Base-by-base conservation (phyloP, 345 rosid genomes). In the Arabidopsis suecica region DNA sequence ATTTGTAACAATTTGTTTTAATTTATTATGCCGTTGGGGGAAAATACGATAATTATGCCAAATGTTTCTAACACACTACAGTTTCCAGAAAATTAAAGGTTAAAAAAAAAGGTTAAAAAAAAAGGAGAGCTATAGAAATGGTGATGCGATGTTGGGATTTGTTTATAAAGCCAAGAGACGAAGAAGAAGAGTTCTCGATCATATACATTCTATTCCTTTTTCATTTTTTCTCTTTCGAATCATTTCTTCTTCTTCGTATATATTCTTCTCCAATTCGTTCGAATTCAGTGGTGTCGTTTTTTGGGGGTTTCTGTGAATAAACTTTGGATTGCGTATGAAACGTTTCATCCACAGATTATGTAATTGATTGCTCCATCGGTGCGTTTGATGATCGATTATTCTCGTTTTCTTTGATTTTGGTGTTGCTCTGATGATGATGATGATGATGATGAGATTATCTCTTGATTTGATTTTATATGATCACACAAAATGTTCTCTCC, bases 141-240 rank as follows among this genome's bases (percentile, higher is more conserved):
- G 68, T 61, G 78, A 57, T 50, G 61, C 45, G 66, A 42, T 37
- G 2, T 75, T n/a, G 70, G 78, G 68, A 58, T 65, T 70, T 71
- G 69, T 72, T 65, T 77, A 82, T 60, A 80, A 80, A 74, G 61
- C 79, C 0, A 36, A 50, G 20, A 45, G 50, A 61, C 53, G 47
- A 64, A 61, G 22, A 44, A 16, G 58, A 57, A 16, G 62, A 58
- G 77, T 75, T 65, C 78, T 65, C 78, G 2, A 9, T 64, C 65
- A 2, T 76, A 65, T 49, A 45, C 11, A 53, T 82, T 33, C 69
- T 45, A 16, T 16, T 51, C 53, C 22, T 16, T 0, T 28, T 37
- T 42, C 33, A 22, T 0, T 73, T 0, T 73, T 55, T 45, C 36
- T 34, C 12, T 45, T 42, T 30, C 23, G 40, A n/a, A 67, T 47